Evolutionary conservation across 306 rosid genomes (phyloP).

Genomic region (Gastrolobium villosum): DNA sequence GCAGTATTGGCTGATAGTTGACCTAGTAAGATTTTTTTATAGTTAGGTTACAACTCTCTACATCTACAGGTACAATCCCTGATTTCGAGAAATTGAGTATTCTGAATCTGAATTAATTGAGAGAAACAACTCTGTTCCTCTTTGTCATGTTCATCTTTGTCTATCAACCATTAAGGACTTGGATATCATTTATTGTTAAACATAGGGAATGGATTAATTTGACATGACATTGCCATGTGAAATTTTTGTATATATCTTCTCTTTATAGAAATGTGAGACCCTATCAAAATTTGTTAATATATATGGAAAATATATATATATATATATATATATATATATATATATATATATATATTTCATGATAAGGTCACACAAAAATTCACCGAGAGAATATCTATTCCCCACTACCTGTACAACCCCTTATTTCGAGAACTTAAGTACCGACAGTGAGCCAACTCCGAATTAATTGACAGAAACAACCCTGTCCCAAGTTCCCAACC

Average conservation of each 20-base stretch:
- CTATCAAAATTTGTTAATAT: no score
- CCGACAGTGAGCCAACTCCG: neutral
- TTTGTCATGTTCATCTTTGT: neutral
- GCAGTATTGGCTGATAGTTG: no score
- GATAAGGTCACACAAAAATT: no score
- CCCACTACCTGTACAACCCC: conserved; percentile 7
- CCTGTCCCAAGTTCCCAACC: conserved; percentile 5
- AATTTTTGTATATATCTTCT: no score
- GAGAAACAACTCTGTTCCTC: conserved; percentile 9
- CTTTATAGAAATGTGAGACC: no score
- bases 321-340: no score
- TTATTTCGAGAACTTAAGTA: conserved; percentile 20
- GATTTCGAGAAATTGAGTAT: conserved; percentile 20
- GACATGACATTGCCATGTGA: no score
- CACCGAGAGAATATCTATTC: no score
- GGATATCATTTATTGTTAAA: conserved; percentile 16
- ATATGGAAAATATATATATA: no score
- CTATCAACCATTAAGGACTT: conserved; percentile 11
- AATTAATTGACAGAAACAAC: conserved; percentile 25
- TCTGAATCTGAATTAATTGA: conserved; percentile 24
- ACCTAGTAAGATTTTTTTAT: no score
- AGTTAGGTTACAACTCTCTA: neutral
- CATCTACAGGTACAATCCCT: conserved; percentile 3
- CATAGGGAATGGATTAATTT: no score
- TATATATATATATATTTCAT: no score